Conservation (phyloP, 495 filamentous ascomycete genomes). For the Hypomontagnella submonticulosa region DNA sequence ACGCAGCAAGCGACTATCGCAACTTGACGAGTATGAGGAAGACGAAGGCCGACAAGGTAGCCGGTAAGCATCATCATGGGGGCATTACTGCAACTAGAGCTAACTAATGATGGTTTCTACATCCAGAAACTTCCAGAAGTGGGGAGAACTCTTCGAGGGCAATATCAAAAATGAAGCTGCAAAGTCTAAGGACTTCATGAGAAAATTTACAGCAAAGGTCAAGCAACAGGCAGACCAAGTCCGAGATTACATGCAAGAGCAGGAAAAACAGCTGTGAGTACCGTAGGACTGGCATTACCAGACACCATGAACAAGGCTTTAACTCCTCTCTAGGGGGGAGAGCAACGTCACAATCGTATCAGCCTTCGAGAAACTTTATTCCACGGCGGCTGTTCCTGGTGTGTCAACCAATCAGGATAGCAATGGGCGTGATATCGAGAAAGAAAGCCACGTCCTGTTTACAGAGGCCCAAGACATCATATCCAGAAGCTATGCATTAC, state of each 20-base stretch:
- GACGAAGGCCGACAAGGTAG: slow-evolving; percentile 51
- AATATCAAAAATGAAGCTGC: slow-evolving; percentile 34
- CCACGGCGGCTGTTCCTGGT: background rate
- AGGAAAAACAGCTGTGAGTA: slow-evolving; percentile 41
- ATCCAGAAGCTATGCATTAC: slow-evolving; percentile 24
- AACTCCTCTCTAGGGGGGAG: slow-evolving; percentile 16
- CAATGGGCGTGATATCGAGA: slow-evolving; percentile 1
- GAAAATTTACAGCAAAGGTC: slow-evolving; percentile 31
- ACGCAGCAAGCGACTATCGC: slow-evolving; percentile 35
- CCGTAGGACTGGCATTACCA: background rate
- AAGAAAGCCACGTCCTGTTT: slow-evolving; percentile 41
- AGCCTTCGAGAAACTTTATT: slow-evolving; percentile 27
- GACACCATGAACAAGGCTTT: background rate
- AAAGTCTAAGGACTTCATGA: slow-evolving; percentile 50
- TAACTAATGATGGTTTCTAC: slow-evolving; percentile 5
- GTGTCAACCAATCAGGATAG: slow-evolving; percentile 1
- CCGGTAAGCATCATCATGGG: slow-evolving; percentile 37
- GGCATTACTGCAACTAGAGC: background rate
- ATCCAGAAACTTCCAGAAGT: slow-evolving; percentile 41
- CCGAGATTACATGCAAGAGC: slow-evolving; percentile 28
- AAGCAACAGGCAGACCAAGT: slow-evolving; percentile 28
- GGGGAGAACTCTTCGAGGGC: slow-evolving; percentile 39
- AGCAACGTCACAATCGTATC: slow-evolving; percentile 9
- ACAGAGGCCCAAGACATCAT: slow-evolving; percentile 28
- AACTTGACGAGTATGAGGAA: slow-evolving; percentile 52